A percentile compares a stretch with the other conserved stretches of the same genome.
Evolutionary conservation across 257 asterid genomes (phyloP).

Genomic region (Ajuga chamaepitys): DNA sequence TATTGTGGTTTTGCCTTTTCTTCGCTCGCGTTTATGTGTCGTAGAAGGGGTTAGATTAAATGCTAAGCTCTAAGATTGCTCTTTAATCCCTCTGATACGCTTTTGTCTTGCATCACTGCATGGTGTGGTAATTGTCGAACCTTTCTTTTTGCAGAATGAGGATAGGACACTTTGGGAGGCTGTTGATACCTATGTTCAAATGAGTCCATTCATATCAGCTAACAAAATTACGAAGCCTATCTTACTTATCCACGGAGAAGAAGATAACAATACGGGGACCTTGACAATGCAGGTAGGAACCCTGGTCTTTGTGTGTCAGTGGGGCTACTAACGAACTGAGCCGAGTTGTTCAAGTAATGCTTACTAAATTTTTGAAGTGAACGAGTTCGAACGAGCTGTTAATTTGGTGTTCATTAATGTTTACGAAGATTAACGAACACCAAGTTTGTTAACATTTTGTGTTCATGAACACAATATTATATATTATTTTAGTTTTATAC

Average conservation of each 20-base stretch:
- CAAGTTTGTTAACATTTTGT: no score
- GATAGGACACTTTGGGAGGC: constrained; percentile 99
- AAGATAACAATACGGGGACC: constrained; percentile 96
- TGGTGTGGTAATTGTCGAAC: constrained; percentile 1
- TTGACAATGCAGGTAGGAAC: constrained; percentile 86
- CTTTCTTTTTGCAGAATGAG: constrained; percentile 51
- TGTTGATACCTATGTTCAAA: constrained; percentile 61
- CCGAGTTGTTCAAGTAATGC: no score
- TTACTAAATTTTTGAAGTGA: no score
- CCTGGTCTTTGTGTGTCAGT: no score
- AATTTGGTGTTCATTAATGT: no score
- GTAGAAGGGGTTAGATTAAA: background rate
- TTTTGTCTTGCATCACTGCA: constrained; percentile 9
- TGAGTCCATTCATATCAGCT: constrained; percentile 96
- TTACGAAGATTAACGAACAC: no score
- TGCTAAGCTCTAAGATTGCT: background rate
- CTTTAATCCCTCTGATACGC: background rate
- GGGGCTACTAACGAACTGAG: no score
- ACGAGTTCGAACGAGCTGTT: no score
- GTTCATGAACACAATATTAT: no score
- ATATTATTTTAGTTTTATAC: no score
- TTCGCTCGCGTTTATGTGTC: background rate
- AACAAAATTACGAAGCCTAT: constrained; percentile 94
- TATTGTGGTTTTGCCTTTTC: background rate
- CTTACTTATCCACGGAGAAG: constrained; percentile 95